Base-by-base conservation (phyloP, 352 stramenopile species). In the Pythium chondricola region DNA sequence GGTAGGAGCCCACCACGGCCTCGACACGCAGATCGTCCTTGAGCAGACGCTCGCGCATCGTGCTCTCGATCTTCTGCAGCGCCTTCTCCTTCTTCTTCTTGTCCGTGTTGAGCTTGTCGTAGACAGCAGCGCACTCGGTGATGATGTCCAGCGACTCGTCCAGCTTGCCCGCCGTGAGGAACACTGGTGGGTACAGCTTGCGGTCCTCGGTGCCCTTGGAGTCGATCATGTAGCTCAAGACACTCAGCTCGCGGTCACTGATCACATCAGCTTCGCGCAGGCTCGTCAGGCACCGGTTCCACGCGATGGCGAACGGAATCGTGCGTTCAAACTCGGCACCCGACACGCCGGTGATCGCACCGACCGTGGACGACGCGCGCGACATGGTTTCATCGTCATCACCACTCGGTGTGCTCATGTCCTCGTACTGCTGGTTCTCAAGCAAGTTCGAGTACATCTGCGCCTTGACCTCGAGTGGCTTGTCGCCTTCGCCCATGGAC, bases 11-110 rank as follows among this genome's bases (percentile, higher is more conserved):
- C 9, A 89, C 45, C 45, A 88, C 56, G 13, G 78, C 79, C 46
- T 93, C 71, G 8, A 93, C 62, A 39, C 81, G 78, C 48, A 93
- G 44, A 40, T 93, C 78, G 39, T 93, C 81, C 63, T 93, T 93
- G 6, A 83, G 63, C 22, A 93, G 51, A 46, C 81, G 76, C 32
- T 89, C 81, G 21, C 71, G 76, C 81, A 93, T 90, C 25, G 75
- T 78, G 6, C 67, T 85, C 43, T 90, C 81, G 25, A 93, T 78
- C 58, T 90, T 93, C 50, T 90, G 81, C 22, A 93, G 44, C 3
- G 74, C 63, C 61, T 93, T 93, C 10, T 87, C 81, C 45, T 93
- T 88, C 54, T 90, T 90, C 62, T 93, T 93, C 56, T 93, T 90
- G 56, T 90, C 81, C 6, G 65, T 73, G 42, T 70, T 74, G 17